These are phyloP conservation scores for Hericium erinaceus DNA, from an alignment of 768 basidiomycete species.

Conservation along the genomic window DNA sequence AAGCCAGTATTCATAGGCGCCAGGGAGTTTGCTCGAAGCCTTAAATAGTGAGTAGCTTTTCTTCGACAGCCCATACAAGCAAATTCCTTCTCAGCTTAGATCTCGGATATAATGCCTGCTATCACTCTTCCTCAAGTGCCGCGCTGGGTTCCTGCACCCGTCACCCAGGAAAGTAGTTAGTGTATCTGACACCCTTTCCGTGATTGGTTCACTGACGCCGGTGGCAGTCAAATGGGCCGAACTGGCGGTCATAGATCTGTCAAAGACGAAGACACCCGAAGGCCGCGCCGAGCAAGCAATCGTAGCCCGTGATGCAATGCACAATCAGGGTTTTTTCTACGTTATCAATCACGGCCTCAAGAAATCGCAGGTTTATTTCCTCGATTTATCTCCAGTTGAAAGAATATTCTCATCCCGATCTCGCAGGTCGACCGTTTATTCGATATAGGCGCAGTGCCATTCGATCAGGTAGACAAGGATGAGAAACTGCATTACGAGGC, in stretches of 20 bases:
- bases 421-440: constrained; percentile 22
- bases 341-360: constrained; percentile 41
- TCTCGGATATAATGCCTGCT: constrained; percentile 9
- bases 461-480: constrained; percentile 23
- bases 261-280: constrained; percentile 22
- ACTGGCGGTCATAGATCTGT: constrained; percentile 25
- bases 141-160: constrained; percentile 18
- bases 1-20: no score
- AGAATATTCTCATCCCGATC: not conserved
- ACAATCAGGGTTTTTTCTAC: constrained; percentile 35
- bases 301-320: constrained; percentile 24
- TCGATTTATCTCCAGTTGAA: not conserved
- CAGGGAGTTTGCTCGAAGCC: not conserved
- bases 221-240: constrained; percentile 27
- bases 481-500: constrained; percentile 25
- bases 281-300: constrained; percentile 23
- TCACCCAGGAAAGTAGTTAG: constrained; percentile 17
- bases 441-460: constrained; percentile 28
- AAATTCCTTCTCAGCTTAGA: not conserved
- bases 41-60: not conserved
- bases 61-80: not conserved
- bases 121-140: constrained; percentile 11
- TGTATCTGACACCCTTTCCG: not conserved
- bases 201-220: not conserved
- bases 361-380: constrained; percentile 26